Evolutionary conservation across 768 basidiomycete species (phyloP).

Genomic region (Russula abietina): DNA sequence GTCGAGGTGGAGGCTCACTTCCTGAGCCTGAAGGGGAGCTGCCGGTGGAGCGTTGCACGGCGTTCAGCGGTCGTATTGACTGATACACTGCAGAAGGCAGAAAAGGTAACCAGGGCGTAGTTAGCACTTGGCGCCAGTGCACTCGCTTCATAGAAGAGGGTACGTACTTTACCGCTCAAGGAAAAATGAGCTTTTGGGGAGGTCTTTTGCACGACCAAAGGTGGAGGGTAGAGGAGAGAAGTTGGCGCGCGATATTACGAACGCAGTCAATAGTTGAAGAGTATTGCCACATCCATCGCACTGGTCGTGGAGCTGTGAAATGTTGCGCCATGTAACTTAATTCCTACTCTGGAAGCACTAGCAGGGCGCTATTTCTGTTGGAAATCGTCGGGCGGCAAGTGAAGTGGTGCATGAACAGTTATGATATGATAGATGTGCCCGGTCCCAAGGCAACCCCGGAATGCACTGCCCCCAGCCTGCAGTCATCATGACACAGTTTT

Average conservation of each 20-base stretch:
- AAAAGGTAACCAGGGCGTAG: not conserved
- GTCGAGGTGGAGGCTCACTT: conserved; percentile 16
- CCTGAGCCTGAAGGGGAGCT: conserved; percentile 7
- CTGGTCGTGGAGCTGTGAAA: not conserved
- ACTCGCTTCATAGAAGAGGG: not conserved
- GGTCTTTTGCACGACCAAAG: not conserved
- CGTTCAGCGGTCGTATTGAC: not conserved
- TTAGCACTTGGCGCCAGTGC: not conserved
- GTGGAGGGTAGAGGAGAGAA: not conserved
- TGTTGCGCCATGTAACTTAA: not conserved
- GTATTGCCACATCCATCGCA: conserved; percentile 1
- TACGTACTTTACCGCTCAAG: not conserved
- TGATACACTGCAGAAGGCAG: not conserved
- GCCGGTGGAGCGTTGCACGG: not conserved
- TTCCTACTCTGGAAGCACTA: not conserved
- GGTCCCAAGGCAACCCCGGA: not conserved
- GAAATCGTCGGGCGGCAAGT: not conserved
- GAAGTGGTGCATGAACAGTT: not conserved
- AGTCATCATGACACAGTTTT: not conserved
- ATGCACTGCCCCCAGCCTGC: not conserved
- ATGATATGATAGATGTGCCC: not conserved
- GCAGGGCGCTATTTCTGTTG: not conserved
- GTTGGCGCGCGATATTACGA: not conserved
- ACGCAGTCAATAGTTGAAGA: not conserved
- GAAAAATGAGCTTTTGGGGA: not conserved